Percentiles rank a stretch among this genome's conserved stretches.
These are phyloP conservation scores for Rheum nobile DNA, from an alignment of 148 eudicot genomes.

Conservation along the genomic window DNA sequence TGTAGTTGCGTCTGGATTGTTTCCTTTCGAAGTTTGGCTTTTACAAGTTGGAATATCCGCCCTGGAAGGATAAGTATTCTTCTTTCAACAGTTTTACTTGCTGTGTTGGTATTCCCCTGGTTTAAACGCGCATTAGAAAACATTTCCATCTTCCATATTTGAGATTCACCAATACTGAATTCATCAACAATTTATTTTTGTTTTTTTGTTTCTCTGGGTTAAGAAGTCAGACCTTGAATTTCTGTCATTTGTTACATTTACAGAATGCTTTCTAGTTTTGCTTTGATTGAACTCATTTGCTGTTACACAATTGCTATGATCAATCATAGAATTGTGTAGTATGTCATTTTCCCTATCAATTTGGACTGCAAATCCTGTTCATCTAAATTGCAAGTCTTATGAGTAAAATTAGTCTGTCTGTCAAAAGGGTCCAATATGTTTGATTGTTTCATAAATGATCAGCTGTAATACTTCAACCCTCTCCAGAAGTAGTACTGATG, in stretches of 20 bases:
- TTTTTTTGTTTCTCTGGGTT: neutral
- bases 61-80: neutral
- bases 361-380: neutral
- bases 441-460: neutral
- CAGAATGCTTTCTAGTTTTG: neutral
- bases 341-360: neutral
- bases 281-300: neutral
- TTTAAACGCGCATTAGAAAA: neutral
- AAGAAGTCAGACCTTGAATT: neutral
- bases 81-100: neutral
- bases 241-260: neutral
- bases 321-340: neutral
- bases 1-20: neutral
- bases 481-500: neutral
- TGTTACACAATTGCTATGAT: neutral
- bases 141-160: neutral
- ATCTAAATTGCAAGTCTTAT: neutral
- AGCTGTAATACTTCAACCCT: neutral
- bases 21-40: neutral
- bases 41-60: conserved; percentile 1
- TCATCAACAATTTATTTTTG: neutral
- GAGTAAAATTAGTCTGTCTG: neutral
- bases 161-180: neutral
- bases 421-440: neutral
- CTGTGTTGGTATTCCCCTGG: neutral